Conservation (phyloP, 2,329 filamentous ascomycete species). For the Fusarium anthophilum region DNA sequence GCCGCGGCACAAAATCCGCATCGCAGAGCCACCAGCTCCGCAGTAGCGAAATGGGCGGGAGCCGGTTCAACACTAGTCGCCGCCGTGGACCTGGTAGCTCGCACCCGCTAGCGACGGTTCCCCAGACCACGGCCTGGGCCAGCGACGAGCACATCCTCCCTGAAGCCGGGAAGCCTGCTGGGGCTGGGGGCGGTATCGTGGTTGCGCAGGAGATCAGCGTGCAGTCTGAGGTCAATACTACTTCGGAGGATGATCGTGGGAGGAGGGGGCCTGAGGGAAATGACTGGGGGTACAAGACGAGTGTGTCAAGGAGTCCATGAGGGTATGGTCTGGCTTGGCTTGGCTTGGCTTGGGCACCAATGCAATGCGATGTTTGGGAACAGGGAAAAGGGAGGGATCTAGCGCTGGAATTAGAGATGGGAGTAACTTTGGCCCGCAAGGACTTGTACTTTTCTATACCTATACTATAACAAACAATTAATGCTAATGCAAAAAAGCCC, state of each 20-base stretch:
- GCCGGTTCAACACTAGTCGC: conserved; percentile 24
- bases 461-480: not conserved
- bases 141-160: conserved; percentile 38
- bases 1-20: conserved; percentile 24
- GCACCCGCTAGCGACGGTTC: conserved; percentile 17
- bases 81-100: not conserved
- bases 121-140: conserved; percentile 30
- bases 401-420: not conserved
- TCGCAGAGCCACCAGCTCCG: conserved; percentile 33
- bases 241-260: not conserved
- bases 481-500: conserved; percentile 4
- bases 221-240: conserved; percentile 19
- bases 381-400: not conserved
- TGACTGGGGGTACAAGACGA: conserved; percentile 31
- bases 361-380: not conserved
- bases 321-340: not conserved
- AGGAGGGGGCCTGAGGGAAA: conserved; percentile 7
- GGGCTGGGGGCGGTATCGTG: conserved; percentile 17
- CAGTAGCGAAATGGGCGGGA: conserved; percentile 23
- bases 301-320: conserved; percentile 4
- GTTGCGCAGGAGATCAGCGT: conserved; percentile 35
- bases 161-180: conserved; percentile 1
- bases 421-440: not conserved
- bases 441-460: not conserved
- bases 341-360: not conserved